Conservation (phyloP, 176 grass and related monocot species). For the Panicum miliaceum region DNA sequence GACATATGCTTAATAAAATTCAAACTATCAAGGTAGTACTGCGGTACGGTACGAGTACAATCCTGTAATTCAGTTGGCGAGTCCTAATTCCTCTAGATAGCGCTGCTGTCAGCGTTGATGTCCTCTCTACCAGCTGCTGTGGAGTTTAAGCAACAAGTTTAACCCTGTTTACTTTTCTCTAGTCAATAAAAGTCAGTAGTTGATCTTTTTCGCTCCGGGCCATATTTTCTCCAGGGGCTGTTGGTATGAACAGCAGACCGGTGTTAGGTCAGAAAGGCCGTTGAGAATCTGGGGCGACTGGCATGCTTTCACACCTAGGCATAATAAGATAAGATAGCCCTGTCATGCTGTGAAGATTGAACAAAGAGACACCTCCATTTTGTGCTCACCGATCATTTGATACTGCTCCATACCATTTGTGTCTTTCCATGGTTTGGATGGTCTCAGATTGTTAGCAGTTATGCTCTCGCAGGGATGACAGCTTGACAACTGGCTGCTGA, state of each 20-base stretch:
- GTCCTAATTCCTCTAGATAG: slow-evolving; percentile 17
- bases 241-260: slow-evolving; percentile 1
- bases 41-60: not conserved
- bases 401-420: slow-evolving; percentile 13
- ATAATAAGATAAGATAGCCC: not conserved
- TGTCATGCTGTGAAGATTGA: not conserved
- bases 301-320: slow-evolving; percentile 35
- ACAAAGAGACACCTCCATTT: slow-evolving; percentile 10
- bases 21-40: not conserved
- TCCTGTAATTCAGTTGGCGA: slow-evolving; percentile 24
- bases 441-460: slow-evolving; percentile 19
- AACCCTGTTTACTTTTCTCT: slow-evolving; percentile 37
- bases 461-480: slow-evolving; percentile 24
- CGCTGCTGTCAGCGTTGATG: not conserved
- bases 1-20: slow-evolving; percentile 30
- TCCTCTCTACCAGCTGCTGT: not conserved
- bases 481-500: slow-evolving; percentile 32
- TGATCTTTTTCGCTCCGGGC: slow-evolving; percentile 9
- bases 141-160: slow-evolving; percentile 24
- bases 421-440: slow-evolving; percentile 16
- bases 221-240: slow-evolving; percentile 25
- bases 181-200: slow-evolving; percentile 32
- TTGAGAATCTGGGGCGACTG: slow-evolving; percentile 27
- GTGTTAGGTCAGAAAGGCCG: slow-evolving; percentile 30
- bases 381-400: not conserved